These are phyloP conservation scores for Penicillium riverlandense DNA, from an alignment of 495 filamentous ascomycete genomes.

Conservation along the genomic window DNA sequence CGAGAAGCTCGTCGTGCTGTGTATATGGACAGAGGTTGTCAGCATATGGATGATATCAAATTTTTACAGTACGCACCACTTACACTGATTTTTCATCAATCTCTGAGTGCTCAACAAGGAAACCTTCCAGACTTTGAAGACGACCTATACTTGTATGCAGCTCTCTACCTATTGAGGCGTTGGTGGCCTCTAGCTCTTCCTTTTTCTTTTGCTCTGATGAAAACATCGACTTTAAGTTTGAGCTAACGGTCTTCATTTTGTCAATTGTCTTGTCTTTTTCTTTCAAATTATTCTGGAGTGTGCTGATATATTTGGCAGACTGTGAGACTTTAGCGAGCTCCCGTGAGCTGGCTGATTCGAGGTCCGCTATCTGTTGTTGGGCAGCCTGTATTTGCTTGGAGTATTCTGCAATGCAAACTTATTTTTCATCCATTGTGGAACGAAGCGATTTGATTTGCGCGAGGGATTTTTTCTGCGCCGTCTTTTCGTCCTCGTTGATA, in stretches of 20 bases:
- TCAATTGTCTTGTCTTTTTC: slow-evolving; percentile 12
- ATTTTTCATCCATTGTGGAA: slow-evolving; percentile 2
- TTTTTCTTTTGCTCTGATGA: slow-evolving; percentile 5
- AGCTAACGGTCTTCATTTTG: slow-evolving; percentile 10
- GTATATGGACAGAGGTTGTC: background rate
- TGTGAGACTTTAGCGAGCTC: slow-evolving; percentile 7
- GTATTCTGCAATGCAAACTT: slow-evolving; percentile 3
- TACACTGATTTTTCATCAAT: slow-evolving; percentile 7
- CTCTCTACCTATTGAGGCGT: slow-evolving; percentile 4
- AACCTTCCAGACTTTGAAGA: slow-evolving; percentile 6
- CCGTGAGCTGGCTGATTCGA: slow-evolving; percentile 1
- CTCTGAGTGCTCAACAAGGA: slow-evolving; percentile 1
- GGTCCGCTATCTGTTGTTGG: background rate
- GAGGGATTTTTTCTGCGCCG: slow-evolving; percentile 1
- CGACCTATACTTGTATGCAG: slow-evolving; percentile 1
- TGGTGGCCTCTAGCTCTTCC: slow-evolving; percentile 3
- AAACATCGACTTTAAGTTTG: slow-evolving; percentile 5
- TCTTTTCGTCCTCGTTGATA: slow-evolving; percentile 6
- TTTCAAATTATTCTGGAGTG: slow-evolving; percentile 7
- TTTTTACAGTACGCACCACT: slow-evolving; percentile 3
- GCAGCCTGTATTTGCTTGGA: background rate
- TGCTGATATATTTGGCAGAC: slow-evolving; percentile 6
- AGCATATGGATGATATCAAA: background rate
- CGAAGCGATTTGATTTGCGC: slow-evolving; percentile 4
- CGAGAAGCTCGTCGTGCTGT: slow-evolving; percentile 1